Base-by-base conservation (phyloP, 345 rosid species). In the Dovyalis caffra region DNA sequence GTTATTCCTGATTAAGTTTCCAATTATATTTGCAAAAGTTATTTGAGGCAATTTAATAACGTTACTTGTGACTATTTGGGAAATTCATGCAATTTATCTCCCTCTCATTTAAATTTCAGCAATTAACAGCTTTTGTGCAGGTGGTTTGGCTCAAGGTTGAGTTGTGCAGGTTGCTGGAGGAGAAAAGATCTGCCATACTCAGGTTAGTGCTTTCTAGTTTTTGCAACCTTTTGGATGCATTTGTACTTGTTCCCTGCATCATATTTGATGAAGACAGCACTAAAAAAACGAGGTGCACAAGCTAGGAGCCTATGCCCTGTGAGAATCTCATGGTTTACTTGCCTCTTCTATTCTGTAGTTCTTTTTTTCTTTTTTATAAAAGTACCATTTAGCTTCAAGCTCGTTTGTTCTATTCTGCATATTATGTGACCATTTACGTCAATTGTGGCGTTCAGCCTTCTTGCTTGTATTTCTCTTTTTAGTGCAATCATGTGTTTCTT, bases 91-190 rank as follows among this genome's bases (percentile, higher is more conserved):
- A 43, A 66, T 73, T 70, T 25, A 56, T 43, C 31, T 40, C 76
- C 80, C 83, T 79, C 75, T 83, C 82, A 61, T 80, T 87, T 68
- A 84, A 84, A 77, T 82, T 87, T 87, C 90, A 85, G 80, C 76
- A 63, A 78, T 78, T 84, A 78, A 82, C 80, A 83, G 89, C 77
- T 86, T 57, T 45, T 82, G 81, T 81, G 88, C 91, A 95, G 99
- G 96, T 88, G 68, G 87, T 82, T 61, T 87, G 96, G 99, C 66
- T 93, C 86, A 95, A 93, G 90, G 96, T 90, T 76, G 98, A 91
- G 85, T 81, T 93, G 71, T 93, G 93, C 80, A 89, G 90, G 74
- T 68, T 91, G 64, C 82, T 95, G 77, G 94, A 91, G 87, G 96
- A 95, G 85, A 93, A 89, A 85, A 88, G 96, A 89, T 88, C 92